Evolutionary conservation across 2,329 filamentous ascomycete genomes (phyloP), one percentile per base, ranked within the genome.

Genomic region (Arthrobotrys conoides): DNA sequence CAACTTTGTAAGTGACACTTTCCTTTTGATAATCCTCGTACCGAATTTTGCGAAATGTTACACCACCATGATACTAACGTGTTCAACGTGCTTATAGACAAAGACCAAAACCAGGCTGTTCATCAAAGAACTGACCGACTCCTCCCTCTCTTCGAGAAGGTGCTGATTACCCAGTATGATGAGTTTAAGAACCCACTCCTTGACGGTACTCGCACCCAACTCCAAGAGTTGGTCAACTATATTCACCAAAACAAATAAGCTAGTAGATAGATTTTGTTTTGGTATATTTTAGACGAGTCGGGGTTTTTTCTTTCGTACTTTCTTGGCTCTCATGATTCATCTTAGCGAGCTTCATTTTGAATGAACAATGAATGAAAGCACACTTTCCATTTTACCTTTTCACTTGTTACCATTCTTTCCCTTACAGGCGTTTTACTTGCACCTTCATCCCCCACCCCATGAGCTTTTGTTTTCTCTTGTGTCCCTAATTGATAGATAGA

Each of bases 111-210:
- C 85, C 86, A 88, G 12, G 91, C 90, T 1, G 88, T 94, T 57
- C 89, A 91, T 84, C 87, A 89, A 4, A 87, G 93, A 57, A 94
- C 92, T 3, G 88, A 90, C 44, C 88, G 90, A 83, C 87, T 96
- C 72, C 86, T 93, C 81, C 88, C 89, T 12, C 85, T 94, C 76
- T 92, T 96, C 81, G 89, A 92, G 83, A 87, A 92, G 82, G 92
- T 94, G 18, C 87, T 95, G 71, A 86, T 88, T 73, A 88, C 90
- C 59, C 92, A 92, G 0, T 88, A 92, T 84, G 91, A 93, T 77
- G 92, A 96, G 86, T 66, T 75, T 38, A 79, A 71, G 64, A 73
- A 79, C 46, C 76, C 71, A 33, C 87, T 96, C 49, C 91, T 92
- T 82, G 87, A 89, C 8, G 90, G 91, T 85, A 93, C 91, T 9